A percentile compares a stretch with the other conserved stretches of the same genome.
These are phyloP conservation scores for Diaporthe sp. DNA, from an alignment of 2,329 filamentous ascomycete genomes.

Conservation along the genomic window DNA sequence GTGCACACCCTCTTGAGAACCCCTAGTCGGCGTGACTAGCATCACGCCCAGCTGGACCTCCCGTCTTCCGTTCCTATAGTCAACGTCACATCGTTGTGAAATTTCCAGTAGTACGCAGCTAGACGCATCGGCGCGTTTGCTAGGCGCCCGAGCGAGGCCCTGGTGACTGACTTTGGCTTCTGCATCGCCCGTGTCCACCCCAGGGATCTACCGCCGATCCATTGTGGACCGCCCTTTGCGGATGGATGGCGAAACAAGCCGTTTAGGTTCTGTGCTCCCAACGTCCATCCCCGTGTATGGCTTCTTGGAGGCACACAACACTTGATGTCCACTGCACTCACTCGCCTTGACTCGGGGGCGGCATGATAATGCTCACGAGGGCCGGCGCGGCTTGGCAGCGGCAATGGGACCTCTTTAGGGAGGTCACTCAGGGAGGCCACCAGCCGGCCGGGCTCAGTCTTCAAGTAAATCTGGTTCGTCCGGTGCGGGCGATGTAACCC, in stretches of 20 bases:
- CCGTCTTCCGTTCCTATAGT: neutral
- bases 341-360: neutral
- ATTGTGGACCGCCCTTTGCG: neutral
- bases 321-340: neutral
- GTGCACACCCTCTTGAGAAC: neutral
- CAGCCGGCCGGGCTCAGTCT: slow-evolving; percentile 1
- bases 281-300: neutral
- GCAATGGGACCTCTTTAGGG: slow-evolving; percentile 14
- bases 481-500: slow-evolving; percentile 29
- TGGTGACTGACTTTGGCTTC: neutral
- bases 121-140: neutral
- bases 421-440: slow-evolving; percentile 27
- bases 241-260: neutral
- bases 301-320: neutral
- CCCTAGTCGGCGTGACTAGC: neutral
- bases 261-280: neutral
- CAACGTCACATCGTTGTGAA: slow-evolving; percentile 7
- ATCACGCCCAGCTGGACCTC: slow-evolving; percentile 15
- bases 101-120: slow-evolving; percentile 11
- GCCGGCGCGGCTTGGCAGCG: slow-evolving; percentile 28
- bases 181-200: neutral
- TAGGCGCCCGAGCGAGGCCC: neutral
- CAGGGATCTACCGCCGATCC: slow-evolving; percentile 2
- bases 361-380: slow-evolving; percentile 13
- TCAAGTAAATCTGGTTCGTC: slow-evolving; percentile 2